Percentiles rank a stretch among this genome's conserved stretches.
Conservation (phyloP, 495 filamentous ascomycete genomes). For the Hyaloscypha bicolor region DNA sequence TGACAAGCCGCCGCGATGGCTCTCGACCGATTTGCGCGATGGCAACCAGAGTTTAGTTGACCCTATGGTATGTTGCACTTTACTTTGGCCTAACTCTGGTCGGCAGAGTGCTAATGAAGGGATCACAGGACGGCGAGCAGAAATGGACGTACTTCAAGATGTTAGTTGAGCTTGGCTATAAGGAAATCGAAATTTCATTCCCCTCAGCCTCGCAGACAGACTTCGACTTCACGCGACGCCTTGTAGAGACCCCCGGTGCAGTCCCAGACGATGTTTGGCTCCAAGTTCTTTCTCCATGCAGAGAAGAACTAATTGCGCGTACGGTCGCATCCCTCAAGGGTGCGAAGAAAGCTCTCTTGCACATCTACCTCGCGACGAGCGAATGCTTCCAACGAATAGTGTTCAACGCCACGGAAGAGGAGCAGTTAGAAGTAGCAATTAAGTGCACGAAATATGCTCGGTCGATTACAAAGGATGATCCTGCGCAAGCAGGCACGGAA, state of each 20-base stretch:
- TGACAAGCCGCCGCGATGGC: conserved; percentile 80
- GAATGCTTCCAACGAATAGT: conserved; percentile 89
- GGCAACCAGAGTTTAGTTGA: conserved; percentile 88
- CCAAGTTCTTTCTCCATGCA: conserved; percentile 91
- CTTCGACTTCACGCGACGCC: conserved; percentile 89
- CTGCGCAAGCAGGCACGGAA: conserved; percentile 70
- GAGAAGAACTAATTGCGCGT: conserved; percentile 86
- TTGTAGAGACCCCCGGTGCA: conserved; percentile 84
- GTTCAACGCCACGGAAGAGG: conserved; percentile 81
- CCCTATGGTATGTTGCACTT: conserved; percentile 68
- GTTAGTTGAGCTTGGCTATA: conserved; percentile 92
- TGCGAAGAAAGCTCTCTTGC: conserved; percentile 92
- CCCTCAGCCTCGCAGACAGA: conserved; percentile 93
- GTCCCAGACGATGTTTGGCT: conserved; percentile 94
- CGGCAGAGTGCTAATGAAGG: conserved; percentile 4
- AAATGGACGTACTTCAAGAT: conserved; percentile 96
- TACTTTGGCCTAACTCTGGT: neutral
- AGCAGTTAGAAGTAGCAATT: conserved; percentile 82
- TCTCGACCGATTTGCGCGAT: conserved; percentile 83
- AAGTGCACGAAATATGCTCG: conserved; percentile 84
- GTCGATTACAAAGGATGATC: conserved; percentile 94
- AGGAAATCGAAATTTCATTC: conserved; percentile 97
- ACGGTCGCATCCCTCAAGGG: conserved; percentile 91
- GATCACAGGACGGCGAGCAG: conserved; percentile 78
- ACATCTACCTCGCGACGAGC: conserved; percentile 95